phyloP scores from a whole-genome alignment of 1,284 basidiomycete species.

The Vanrija humicola region DNA sequence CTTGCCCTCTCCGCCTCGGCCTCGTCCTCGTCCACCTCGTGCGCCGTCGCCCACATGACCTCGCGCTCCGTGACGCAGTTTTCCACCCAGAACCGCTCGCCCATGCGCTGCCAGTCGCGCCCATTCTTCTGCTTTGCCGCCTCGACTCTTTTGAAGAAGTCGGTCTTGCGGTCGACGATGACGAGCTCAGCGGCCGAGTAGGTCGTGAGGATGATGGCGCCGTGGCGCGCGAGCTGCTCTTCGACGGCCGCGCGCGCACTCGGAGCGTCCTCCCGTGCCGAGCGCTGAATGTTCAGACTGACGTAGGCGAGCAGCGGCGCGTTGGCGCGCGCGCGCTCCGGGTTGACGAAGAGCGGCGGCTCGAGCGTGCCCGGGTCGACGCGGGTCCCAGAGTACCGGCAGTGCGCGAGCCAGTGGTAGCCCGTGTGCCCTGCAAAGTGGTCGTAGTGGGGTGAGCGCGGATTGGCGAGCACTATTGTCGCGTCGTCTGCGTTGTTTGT shows the following conservation, averaged over 20 bases:
- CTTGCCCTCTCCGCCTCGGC: slow-evolving; percentile 9
- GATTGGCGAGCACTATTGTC: slow-evolving; percentile 22
- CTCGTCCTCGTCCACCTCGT: neutral
- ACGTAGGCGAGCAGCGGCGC: slow-evolving; percentile 34
- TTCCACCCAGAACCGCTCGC: slow-evolving; percentile 41
- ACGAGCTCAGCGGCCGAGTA: slow-evolving; percentile 34
- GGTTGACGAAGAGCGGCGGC: slow-evolving; percentile 12
- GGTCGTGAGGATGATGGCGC: slow-evolving; percentile 30
- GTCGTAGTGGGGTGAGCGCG: neutral
- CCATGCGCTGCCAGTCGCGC: slow-evolving; percentile 31
- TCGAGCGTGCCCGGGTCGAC: slow-evolving; percentile 17
- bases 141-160: slow-evolving; percentile 24
- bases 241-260: slow-evolving; percentile 13
- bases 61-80: slow-evolving; percentile 14
- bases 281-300: slow-evolving; percentile 29
- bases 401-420: slow-evolving; percentile 38
- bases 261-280: slow-evolving; percentile 9
- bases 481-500: slow-evolving; percentile 5
- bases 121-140: slow-evolving; percentile 24
- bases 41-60: slow-evolving; percentile 10
- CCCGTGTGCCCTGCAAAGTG: slow-evolving; percentile 5
- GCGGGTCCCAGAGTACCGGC: slow-evolving; percentile 4
- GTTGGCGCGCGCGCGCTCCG: slow-evolving; percentile 2
- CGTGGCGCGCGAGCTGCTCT: slow-evolving; percentile 9
- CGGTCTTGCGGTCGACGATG: slow-evolving; percentile 27